Evolutionary conservation across 1,139 yeast species (phyloP).

Genomic region (Kurtzmaniella natalensis): DNA sequence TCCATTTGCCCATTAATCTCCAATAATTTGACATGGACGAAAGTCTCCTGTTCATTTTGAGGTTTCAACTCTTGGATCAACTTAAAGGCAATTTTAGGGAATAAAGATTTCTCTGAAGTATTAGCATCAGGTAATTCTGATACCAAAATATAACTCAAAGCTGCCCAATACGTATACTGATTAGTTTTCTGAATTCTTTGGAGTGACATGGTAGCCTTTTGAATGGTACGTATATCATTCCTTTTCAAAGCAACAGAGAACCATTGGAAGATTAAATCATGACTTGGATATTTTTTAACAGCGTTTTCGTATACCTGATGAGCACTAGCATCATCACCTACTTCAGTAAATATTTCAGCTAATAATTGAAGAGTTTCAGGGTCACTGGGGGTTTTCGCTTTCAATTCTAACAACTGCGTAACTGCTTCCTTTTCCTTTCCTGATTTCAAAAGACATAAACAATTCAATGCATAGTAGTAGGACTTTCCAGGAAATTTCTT

Average conservation of each 20-base stretch:
- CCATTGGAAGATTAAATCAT: slow-evolving; percentile 44
- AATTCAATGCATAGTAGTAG: slow-evolving; percentile 49
- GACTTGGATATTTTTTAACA: slow-evolving; percentile 50
- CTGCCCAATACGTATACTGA: slow-evolving; percentile 44
- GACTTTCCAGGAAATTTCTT: slow-evolving; percentile 52
- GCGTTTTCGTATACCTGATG: slow-evolving; percentile 51
- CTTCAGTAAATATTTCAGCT: slow-evolving; percentile 29
- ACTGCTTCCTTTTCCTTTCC: slow-evolving; percentile 45
- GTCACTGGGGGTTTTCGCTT: slow-evolving; percentile 50
- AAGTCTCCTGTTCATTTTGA: slow-evolving; percentile 54
- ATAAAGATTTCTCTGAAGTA: slow-evolving; percentile 32
- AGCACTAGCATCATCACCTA: slow-evolving; percentile 35
- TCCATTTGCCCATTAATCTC: slow-evolving; percentile 25
- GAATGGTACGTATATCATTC: slow-evolving; percentile 38
- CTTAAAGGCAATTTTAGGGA: slow-evolving; percentile 54
- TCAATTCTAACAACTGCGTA: slow-evolving; percentile 35
- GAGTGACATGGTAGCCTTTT: slow-evolving; percentile 43
- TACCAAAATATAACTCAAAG: slow-evolving; percentile 34
- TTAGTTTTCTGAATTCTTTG: slow-evolving; percentile 25
- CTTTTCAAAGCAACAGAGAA: slow-evolving; percentile 35
- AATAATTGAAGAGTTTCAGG: slow-evolving; percentile 48
- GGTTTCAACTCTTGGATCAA: slow-evolving; percentile 46
- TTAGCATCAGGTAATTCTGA: slow-evolving; percentile 13
- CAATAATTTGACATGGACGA: slow-evolving; percentile 46
- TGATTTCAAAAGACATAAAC: slow-evolving; percentile 36